A percentile compares a stretch with the other conserved stretches of the same genome.
These are phyloP conservation scores for Kluyveromyces marxianus DNA, from an alignment of 1,139 yeast genomes.

Conservation along the genomic window DNA sequence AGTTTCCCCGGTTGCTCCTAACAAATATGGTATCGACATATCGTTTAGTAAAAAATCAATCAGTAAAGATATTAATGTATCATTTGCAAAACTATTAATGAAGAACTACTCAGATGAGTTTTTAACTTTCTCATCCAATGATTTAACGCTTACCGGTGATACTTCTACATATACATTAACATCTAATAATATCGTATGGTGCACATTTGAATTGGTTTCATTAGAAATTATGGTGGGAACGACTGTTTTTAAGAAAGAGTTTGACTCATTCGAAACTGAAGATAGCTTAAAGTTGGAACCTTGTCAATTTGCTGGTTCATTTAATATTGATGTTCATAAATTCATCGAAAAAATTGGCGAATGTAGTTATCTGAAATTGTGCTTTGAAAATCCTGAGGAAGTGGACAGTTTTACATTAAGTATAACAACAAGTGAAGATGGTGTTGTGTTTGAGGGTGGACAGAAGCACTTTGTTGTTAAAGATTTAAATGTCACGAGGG, in stretches of 20 bases:
- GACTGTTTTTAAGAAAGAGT: slow-evolving; percentile 22
- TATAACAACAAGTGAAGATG: slow-evolving; percentile 7
- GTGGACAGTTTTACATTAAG: slow-evolving; percentile 9
- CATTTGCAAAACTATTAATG: slow-evolving; percentile 15
- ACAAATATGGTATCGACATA: slow-evolving; percentile 19
- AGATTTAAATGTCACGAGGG: not conserved
- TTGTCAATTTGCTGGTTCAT: slow-evolving; percentile 14
- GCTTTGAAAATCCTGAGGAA: slow-evolving; percentile 10
- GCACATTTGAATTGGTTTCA: slow-evolving; percentile 18
- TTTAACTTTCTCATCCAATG: slow-evolving; percentile 11
- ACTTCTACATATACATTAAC: not conserved
- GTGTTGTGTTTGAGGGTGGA: not conserved
- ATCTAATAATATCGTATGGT: slow-evolving; percentile 20
- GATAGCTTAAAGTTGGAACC: slow-evolving; percentile 14
- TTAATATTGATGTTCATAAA: slow-evolving; percentile 14
- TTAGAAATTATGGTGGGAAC: slow-evolving; percentile 21
- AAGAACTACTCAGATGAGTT: slow-evolving; percentile 15
- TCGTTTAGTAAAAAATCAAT: slow-evolving; percentile 13
- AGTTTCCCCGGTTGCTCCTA: slow-evolving; percentile 12
- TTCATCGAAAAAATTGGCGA: slow-evolving; percentile 16
- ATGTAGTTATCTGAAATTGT: slow-evolving; percentile 12
- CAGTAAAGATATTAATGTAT: slow-evolving; percentile 15
- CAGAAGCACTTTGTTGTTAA: not conserved
- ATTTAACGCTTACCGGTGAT: slow-evolving; percentile 7
- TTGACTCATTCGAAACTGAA: slow-evolving; percentile 7